Percentiles rank a stretch among this genome's conserved stretches.
Evolutionary conservation across 208 protist genomes (phyloP).

Genomic region (Trypanosoma rangeli): DNA sequence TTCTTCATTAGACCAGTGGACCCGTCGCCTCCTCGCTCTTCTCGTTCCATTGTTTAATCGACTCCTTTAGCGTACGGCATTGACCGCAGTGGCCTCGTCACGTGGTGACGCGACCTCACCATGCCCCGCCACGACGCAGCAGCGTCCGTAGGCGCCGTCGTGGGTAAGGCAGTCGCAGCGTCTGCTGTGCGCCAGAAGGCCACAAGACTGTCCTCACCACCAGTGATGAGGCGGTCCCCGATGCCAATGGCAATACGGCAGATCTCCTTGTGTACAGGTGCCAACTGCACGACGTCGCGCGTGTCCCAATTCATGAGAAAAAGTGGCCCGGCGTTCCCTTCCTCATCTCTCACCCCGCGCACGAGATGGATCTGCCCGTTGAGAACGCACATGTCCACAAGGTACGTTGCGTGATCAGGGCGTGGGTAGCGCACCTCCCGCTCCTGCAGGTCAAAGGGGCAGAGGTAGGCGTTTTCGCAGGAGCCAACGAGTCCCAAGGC

Average conservation of each 20-base stretch:
- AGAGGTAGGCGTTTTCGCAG: constrained; percentile 85
- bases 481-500: constrained; percentile 62
- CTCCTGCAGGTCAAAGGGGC: constrained; percentile 58
- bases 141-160: constrained; percentile 4
- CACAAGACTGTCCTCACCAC: constrained; percentile 77
- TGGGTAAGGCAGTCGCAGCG: not conserved
- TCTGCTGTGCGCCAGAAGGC: constrained; percentile 59
- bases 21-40: no score
- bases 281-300: constrained; percentile 18
- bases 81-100: constrained; percentile 14
- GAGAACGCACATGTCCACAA: constrained; percentile 75
- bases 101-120: constrained; percentile 6
- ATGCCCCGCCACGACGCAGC: constrained; percentile 26
- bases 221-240: constrained; percentile 72
- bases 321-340: constrained; percentile 68
- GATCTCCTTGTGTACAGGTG: constrained; percentile 58
- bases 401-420: constrained; percentile 62
- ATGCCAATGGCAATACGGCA: constrained; percentile 69
- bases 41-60: constrained; percentile 14
- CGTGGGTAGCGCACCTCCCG: constrained; percentile 42
- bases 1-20: not conserved
- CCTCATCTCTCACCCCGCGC: constrained; percentile 66
- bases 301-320: constrained; percentile 50
- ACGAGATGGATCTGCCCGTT: constrained; percentile 48
- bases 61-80: constrained; percentile 21